Base-by-base conservation (phyloP, 169 alveolate genomes). In the Eimeria zaria region DNA sequence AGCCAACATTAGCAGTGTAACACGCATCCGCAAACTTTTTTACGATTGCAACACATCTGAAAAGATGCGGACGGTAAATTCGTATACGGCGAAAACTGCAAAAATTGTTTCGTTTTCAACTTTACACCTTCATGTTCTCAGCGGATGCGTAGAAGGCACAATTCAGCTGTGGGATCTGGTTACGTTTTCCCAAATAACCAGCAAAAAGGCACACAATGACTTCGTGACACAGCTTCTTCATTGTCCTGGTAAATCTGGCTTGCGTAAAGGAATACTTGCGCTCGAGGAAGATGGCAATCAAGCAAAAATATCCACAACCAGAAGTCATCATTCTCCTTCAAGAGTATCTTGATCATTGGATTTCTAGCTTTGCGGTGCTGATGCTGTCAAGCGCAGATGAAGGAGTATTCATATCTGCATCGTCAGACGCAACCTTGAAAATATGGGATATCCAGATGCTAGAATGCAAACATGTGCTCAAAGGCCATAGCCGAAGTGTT, bases 401-500 rank as follows among this genome's bases (percentile, higher is more conserved):
- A 46, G 48, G 62, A 6, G 80, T 58, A 20, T 91, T 91, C n/a
- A 78, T 81, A 27, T 58, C 96, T 18, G 96, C 96, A n/a, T 91
- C 96, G 41, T 64, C 96, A 11, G 96, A 91, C 84, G 46, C 96
- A 27, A 48, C 91, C 16, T 24, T 91, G 62, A 80, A 73, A 36
- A 39, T 91, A 39, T 91, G 96, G 96, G 91, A 91, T 62, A 71
- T 64, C 7, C 41, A 74, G 69, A 41, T 80, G 83, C 36, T 76
- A 30, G 83, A 46, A 39, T 81, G 90, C 73, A 55, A 55, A 27
- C 96, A 71, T 33, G 87, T 62, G 24, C 88, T 83, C 36, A 83
- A 67, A 39, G 96, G 96, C 20, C 96, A 93, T 41, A 30, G 48
- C 16, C 80, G 90, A 22, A 51, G 89, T 24, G 96, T 93, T 1